Base-by-base conservation (phyloP, 768 basidiomycete genomes). In the Cystobasidium onofrii region DNA sequence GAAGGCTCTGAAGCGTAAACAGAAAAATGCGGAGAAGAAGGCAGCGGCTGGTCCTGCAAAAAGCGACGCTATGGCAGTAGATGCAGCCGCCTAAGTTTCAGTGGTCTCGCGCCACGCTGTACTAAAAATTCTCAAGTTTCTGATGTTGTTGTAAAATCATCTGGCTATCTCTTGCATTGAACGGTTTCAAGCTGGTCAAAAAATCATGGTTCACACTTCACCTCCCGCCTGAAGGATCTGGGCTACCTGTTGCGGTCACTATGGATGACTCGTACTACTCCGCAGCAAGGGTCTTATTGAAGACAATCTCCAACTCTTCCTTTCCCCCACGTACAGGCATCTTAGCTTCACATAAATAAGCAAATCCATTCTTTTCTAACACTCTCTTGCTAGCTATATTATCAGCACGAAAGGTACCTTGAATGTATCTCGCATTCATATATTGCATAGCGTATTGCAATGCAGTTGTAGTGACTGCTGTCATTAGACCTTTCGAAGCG, bases 1-100 rank as follows among this genome's bases (percentile, higher is more conserved):
- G 69, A 71, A 71, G 39, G 69, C 69, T 9, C 41, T 71, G 7
- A 77, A 76, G 73, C 64, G 76, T 34, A 75, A 75, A 54, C 43
- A 73, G 27, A 74, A 78, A 67, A 69, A 69, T 34, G 62, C 44
- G 50, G n/a, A 50, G n/a, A 64, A 52, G 52, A n/a, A 27, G 12
- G 66, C 31, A 54, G 41, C 34, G 39, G n/a, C n/a, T n/a, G n/a
- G n/a, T n/a, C n/a, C n/a, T n/a, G n/a, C n/a, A n/a, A n/a, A n/a
- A n/a, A n/a, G n/a, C n/a, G n/a, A n/a, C n/a, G n/a, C n/a, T n/a
- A n/a, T n/a, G n/a, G n/a, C n/a, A n/a, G n/a, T n/a, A n/a, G n/a
- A n/a, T n/a, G n/a, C n/a, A n/a, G n/a, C n/a, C n/a, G n/a, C n/a
- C n/a, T n/a, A n/a, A n/a, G n/a, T n/a, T n/a, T n/a, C n/a, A n/a